Evolutionary conservation across 176 grass and related monocot species (phyloP).

Genomic region (Cenchrus fungigraminus): DNA sequence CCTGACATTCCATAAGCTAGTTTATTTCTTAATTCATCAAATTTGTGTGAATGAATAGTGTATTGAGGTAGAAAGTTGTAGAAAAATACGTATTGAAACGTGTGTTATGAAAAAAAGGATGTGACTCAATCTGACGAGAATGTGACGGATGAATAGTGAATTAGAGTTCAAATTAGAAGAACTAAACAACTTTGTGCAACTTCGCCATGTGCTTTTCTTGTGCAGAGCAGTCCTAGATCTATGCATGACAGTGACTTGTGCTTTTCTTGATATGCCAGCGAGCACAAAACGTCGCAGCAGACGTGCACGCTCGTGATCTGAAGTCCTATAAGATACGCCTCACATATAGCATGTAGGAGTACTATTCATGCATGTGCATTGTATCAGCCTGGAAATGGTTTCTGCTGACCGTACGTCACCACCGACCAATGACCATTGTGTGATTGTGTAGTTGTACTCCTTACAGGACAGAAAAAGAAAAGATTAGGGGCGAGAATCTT

Average conservation of each 20-base stretch:
- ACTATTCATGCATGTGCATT: neutral
- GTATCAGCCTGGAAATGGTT: constrained; percentile 10
- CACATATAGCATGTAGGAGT: neutral
- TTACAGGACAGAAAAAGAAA: neutral
- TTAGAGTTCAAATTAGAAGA: no score
- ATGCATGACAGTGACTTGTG: neutral
- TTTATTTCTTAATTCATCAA: neutral
- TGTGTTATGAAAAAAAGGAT: no score
- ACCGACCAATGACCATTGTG: neutral
- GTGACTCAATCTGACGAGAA: no score
- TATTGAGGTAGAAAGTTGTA: no score
- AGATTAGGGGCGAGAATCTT: neutral
- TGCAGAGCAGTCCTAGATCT: constrained; percentile 4
- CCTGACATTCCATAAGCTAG: neutral
- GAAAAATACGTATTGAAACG: no score
- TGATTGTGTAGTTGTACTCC: neutral
- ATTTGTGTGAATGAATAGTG: no score
- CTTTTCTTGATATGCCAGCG: neutral
- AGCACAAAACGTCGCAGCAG: constrained; percentile 37
- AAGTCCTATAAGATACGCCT: constrained; percentile 16
- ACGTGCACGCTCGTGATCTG: constrained; percentile 17
- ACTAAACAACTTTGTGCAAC: neutral
- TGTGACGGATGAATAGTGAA: no score
- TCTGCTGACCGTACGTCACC: constrained; percentile 29
- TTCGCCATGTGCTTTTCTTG: constrained; percentile 42